phyloP scores from a whole-genome alignment of 2,329 filamentous ascomycete genomes.

The Cyanodermella asteris region DNA sequence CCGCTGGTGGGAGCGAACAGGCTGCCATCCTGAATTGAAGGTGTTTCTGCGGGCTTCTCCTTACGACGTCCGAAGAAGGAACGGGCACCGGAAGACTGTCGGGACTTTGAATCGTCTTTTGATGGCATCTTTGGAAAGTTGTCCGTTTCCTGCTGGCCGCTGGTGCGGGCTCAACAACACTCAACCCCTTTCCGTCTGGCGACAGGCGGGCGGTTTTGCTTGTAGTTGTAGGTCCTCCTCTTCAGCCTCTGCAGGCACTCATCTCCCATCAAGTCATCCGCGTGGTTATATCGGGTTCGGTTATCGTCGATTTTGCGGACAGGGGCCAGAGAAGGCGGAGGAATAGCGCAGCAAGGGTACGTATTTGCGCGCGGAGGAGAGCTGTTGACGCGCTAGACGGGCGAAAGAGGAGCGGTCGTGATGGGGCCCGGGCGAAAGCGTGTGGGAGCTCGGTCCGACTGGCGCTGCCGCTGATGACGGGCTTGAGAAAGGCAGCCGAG shows the following conservation, averaged over 20 bases:
- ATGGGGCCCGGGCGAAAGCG: too few species aligned
- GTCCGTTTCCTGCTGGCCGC: slow-evolving; percentile 13
- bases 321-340: too few species aligned
- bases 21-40: slow-evolving; percentile 36
- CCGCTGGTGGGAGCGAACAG: slow-evolving; percentile 28
- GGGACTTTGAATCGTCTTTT: slow-evolving; percentile 46
- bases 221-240: background rate
- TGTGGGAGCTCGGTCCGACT: too few species aligned
- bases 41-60: slow-evolving; percentile 49
- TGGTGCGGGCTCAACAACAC: slow-evolving; percentile 5
- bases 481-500: too few species aligned
- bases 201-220: slow-evolving; percentile 2
- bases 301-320: too few species aligned
- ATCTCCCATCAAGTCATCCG: slow-evolving; percentile 1
- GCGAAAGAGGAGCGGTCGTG: too few species aligned
- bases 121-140: slow-evolving; percentile 21
- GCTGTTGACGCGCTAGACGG: too few species aligned
- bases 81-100: slow-evolving; percentile 60
- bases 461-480: too few species aligned
- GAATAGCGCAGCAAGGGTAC: too few species aligned
- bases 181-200: slow-evolving; percentile 2
- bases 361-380: too few species aligned
- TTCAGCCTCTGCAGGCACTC: slow-evolving; percentile 1
- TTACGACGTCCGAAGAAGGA: slow-evolving; percentile 78
- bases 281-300: slow-evolving; percentile 1